Conservation (phyloP, 305 asterid species). For the Lippia alba region DNA sequence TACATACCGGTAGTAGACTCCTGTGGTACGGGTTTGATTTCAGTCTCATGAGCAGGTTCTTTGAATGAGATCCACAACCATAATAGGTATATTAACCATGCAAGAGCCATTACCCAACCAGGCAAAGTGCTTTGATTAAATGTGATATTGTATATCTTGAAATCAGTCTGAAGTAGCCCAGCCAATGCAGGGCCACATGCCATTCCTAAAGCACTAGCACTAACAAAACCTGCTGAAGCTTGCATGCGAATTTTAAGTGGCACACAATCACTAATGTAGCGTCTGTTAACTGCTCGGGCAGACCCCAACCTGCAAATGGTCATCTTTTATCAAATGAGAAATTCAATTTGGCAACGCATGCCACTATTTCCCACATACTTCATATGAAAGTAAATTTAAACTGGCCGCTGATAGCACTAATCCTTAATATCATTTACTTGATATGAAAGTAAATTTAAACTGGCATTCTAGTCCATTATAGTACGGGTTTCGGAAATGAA, state of each 20-base stretch:
- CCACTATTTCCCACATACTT: too few species aligned
- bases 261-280: constrained; percentile 97
- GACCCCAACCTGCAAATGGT: constrained; percentile 80
- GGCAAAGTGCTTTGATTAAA: constrained; percentile 91
- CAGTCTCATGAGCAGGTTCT: constrained; percentile 73
- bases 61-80: constrained; percentile 88
- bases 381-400: too few species aligned
- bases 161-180: constrained; percentile 81
- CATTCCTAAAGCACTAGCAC: constrained; percentile 99
- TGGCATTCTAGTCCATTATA: too few species aligned
- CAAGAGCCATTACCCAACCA: constrained; percentile 96
- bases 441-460: too few species aligned
- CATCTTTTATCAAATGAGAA: too few species aligned
- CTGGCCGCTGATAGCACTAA: too few species aligned
- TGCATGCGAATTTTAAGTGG: constrained; percentile 92
- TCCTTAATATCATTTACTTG: too few species aligned
- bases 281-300: constrained; percentile 95
- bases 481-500: not conserved
- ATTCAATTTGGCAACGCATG: too few species aligned
- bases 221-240: constrained; percentile 98
- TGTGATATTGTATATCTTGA: constrained; percentile 72
- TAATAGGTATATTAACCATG: constrained; percentile 76
- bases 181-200: constrained; percentile 99
- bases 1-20: constrained; percentile 65
- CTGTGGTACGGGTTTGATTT: constrained; percentile 44